Base-by-base conservation (phyloP, 2,329 filamentous ascomycete species). In the Endoconidiophora laricicola region DNA sequence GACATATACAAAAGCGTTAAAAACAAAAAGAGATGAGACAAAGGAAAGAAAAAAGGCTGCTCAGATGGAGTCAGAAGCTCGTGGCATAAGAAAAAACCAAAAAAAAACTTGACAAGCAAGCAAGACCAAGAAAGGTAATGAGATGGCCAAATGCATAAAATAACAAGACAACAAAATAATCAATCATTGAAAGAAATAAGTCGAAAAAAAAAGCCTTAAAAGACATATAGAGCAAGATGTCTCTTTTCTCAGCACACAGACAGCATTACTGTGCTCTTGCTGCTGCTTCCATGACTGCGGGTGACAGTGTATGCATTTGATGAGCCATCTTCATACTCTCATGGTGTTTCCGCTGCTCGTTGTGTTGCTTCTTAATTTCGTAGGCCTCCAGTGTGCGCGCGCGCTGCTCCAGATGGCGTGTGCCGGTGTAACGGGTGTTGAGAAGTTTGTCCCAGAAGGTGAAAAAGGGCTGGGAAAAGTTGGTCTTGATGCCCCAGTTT, bases 401-500 rank as follows among this genome's bases (percentile, higher is more conserved):
- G n/a, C 52, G 48, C 48, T 50, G 48, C 45, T 53, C 48, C 54
- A 64, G 60, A 40, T 58, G 57, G 14, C 69, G 69, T 52, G 71
- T 79, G 46, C 85, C 86, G 53, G 74, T 78, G 80, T 87, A 95
- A 65, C 78, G 83, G 22, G 91, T 98, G 47, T 81, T 79, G 20
- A 94, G 70, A 24, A 87, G 61, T 44, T 76, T 72, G 63, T 98
- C 91, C 86, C 91, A 96, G 67, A 95, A 87, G 44, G 84, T 95
- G 67, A 96, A 95, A 68, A 88, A 93, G 2, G 86, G 86, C 65
- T 93, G 86, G 4, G 81, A 83, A 64, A 86, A 93, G 67, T 93
- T 93, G 56, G 82, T 84, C 74, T 96, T 98, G 73, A 98, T 94
- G 52, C 91, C 91, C 88, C 90, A 96, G 65, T 85, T 93, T 67